These are phyloP conservation scores for Naganishia sp. DNA, from an alignment of 1,284 basidiomycete species.

Conservation along the genomic window DNA sequence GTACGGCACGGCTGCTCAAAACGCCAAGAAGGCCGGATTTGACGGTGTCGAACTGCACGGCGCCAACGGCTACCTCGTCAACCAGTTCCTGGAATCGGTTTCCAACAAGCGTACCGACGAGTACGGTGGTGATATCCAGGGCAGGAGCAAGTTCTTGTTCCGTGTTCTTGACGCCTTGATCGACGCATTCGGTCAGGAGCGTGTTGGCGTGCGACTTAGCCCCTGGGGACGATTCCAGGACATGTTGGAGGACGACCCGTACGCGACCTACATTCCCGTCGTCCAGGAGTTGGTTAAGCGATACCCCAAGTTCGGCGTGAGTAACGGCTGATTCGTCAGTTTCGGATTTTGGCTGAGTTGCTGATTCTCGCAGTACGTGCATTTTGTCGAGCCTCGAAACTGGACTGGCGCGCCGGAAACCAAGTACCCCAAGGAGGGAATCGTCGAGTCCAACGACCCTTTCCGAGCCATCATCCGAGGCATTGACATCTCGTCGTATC, in stretches of 20 bases:
- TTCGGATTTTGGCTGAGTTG: background rate
- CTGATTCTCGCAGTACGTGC: conserved; percentile 54
- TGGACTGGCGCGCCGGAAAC: conserved; percentile 34
- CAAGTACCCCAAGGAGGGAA: conserved; percentile 31
- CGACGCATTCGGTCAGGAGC: conserved; percentile 59
- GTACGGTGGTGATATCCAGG: conserved; percentile 64
- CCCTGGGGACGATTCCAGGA: conserved; percentile 60
- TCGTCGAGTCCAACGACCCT: conserved; percentile 36
- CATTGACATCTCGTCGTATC: conserved; percentile 29
- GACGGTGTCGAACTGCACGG: conserved; percentile 64
- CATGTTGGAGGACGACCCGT: conserved; percentile 55
- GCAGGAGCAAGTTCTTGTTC: conserved; percentile 59
- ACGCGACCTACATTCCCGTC: conserved; percentile 48
- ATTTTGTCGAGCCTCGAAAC: conserved; percentile 59
- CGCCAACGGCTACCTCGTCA: conserved; percentile 58
- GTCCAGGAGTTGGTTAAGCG: conserved; percentile 22
- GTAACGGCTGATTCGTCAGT: background rate
- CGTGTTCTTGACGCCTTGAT: conserved; percentile 59
- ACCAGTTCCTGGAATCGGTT: conserved; percentile 62
- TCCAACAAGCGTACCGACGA: conserved; percentile 59
- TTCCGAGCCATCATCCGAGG: conserved; percentile 38
- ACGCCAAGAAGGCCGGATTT: conserved; percentile 64
- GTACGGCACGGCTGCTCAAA: conserved; percentile 57
- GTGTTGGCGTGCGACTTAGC: conserved; percentile 60
- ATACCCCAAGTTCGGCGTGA: conserved; percentile 29